phyloP scores from a whole-genome alignment of 1,284 basidiomycete species.

The Sporisorium iseilematis-ciliati region DNA sequence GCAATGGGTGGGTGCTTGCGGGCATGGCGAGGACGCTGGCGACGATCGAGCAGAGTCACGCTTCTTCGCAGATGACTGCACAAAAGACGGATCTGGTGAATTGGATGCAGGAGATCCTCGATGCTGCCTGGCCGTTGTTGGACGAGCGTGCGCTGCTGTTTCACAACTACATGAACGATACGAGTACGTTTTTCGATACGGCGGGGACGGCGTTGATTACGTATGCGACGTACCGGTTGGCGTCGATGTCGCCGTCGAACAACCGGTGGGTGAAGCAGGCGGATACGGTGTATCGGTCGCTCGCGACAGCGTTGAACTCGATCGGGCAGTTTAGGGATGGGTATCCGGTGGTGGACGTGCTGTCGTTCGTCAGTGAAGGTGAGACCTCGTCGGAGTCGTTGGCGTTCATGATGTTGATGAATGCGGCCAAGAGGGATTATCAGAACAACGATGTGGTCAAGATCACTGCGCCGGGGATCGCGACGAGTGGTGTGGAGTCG shows the following conservation, averaged over 20 bases:
- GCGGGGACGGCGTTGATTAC: constrained; percentile 62
- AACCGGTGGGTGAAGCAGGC: constrained; percentile 41
- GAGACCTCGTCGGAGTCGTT: constrained; percentile 60
- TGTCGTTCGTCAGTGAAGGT: constrained; percentile 50
- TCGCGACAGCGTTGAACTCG: constrained; percentile 46
- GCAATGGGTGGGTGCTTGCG: constrained; percentile 86
- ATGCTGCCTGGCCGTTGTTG: constrained; percentile 77
- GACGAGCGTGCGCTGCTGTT: constrained; percentile 66
- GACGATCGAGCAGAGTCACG: constrained; percentile 78
- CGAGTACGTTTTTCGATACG: constrained; percentile 53
- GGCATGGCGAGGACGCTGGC: constrained; percentile 86
- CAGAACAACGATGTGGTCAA: constrained; percentile 38
- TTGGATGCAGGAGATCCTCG: constrained; percentile 82
- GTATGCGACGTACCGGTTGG: constrained; percentile 62
- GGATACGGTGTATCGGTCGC: constrained; percentile 54
- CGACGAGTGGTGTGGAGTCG: constrained; percentile 17
- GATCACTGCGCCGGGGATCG: constrained; percentile 25
- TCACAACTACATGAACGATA: constrained; percentile 64
- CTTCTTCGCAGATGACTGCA: constrained; percentile 72
- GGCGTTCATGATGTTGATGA: constrained; percentile 61
- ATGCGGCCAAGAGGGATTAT: constrained; percentile 62
- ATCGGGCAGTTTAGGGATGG: constrained; percentile 50
- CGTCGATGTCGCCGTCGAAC: constrained; percentile 50
- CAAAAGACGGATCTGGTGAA: constrained; percentile 76
- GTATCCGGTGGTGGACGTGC: constrained; percentile 59